phyloP scores from a whole-genome alignment of 352 stramenopile genomes.

The Plasmopara muralis region DNA sequence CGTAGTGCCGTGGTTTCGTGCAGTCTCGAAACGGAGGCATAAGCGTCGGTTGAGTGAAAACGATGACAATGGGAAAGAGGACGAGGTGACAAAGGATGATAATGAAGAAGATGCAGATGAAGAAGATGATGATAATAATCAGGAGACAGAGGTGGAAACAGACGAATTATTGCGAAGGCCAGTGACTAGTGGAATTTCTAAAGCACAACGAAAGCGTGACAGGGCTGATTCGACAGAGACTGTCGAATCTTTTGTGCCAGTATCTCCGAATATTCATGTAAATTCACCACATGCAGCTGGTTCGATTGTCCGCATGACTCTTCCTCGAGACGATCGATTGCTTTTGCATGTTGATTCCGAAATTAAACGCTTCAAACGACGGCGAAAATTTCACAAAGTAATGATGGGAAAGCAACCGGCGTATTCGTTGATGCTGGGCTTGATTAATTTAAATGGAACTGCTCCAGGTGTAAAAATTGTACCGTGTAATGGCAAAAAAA shows the following conservation, averaged over 20 bases:
- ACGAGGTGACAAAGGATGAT: slow-evolving; percentile 48
- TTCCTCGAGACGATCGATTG: slow-evolving; percentile 39
- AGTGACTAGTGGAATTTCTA: slow-evolving; percentile 21
- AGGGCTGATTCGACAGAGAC: slow-evolving; percentile 37
- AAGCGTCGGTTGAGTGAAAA: slow-evolving; percentile 35
- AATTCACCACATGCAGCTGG: slow-evolving; percentile 48
- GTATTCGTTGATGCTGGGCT: slow-evolving; percentile 31
- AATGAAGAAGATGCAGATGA: slow-evolving; percentile 53
- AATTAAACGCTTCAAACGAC: slow-evolving; percentile 54
- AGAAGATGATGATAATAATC: slow-evolving; percentile 44
- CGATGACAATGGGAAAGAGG: slow-evolving; percentile 34
- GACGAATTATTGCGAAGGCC: slow-evolving; percentile 31
- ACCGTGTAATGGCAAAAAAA: slow-evolving; percentile 17
- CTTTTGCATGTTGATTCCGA: slow-evolving; percentile 35
- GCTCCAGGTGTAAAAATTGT: neutral
- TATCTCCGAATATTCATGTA: slow-evolving; percentile 62
- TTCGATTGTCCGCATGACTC: slow-evolving; percentile 50
- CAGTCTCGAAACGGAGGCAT: slow-evolving; percentile 34
- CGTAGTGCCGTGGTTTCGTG: slow-evolving; percentile 51
- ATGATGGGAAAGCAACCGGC: slow-evolving; percentile 10
- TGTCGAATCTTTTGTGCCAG: slow-evolving; percentile 52
- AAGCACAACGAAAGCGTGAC: slow-evolving; percentile 48
- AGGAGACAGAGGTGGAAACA: slow-evolving; percentile 39
- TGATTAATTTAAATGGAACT: slow-evolving; percentile 16
- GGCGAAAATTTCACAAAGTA: slow-evolving; percentile 27